A percentile compares a stretch with the other conserved stretches of the same genome.
Evolutionary conservation across 2,329 filamentous ascomycete species (phyloP).

Genomic region (Colletotrichum sp.): DNA sequence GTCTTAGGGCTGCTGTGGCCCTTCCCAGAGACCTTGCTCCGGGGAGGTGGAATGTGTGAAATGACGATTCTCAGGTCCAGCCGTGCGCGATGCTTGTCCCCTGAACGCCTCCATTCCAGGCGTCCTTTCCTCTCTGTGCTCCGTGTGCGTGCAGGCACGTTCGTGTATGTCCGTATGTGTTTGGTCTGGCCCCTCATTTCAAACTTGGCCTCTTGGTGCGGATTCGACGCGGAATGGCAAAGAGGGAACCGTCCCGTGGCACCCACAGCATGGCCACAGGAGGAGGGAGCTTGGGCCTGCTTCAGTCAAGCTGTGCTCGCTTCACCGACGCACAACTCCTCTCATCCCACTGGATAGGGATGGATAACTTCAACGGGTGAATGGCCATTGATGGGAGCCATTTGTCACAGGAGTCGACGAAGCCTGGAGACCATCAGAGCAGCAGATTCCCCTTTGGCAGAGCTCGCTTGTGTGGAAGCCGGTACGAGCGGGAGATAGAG

Average conservation of each 20-base stretch:
- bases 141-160: background rate
- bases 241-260: background rate
- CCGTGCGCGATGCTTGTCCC: background rate
- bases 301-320: background rate
- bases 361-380: background rate
- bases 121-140: background rate
- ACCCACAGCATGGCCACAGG: background rate
- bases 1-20: background rate
- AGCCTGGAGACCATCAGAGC: background rate
- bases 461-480: background rate
- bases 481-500: background rate
- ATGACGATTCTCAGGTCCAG: constrained; percentile 5
- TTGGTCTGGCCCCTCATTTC: background rate
- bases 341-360: background rate
- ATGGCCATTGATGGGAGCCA: background rate
- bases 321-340: background rate
- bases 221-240: background rate
- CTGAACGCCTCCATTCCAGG: constrained; percentile 8
- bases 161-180: background rate
- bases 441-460: background rate
- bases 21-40: background rate
- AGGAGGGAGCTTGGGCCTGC: background rate
- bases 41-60: constrained; percentile 4
- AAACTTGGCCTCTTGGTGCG: background rate
- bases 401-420: background rate